phyloP scores from a whole-genome alignment of 2,329 filamentous ascomycete species.

The Epichloe bromicola region DNA sequence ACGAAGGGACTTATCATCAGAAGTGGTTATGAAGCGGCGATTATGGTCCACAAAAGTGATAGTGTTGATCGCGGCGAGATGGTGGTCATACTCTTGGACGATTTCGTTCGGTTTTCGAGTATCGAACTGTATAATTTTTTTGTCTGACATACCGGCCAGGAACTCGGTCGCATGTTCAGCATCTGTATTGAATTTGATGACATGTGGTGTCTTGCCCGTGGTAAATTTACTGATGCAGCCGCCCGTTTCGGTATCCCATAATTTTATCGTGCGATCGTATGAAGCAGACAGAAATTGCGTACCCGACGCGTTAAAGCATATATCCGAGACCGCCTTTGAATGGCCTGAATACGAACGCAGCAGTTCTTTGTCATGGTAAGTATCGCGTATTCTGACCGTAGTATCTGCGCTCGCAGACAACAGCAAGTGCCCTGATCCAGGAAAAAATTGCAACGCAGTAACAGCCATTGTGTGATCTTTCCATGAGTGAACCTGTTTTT shows the following conservation, averaged over 20 bases:
- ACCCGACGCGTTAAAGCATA: slow-evolving; percentile 73
- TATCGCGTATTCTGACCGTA: slow-evolving; percentile 88
- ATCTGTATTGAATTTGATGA: slow-evolving; percentile 83
- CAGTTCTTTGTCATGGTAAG: slow-evolving; percentile 79
- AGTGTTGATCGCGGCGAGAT: slow-evolving; percentile 94
- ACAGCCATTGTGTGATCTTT: slow-evolving; percentile 74
- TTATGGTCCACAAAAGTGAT: slow-evolving; percentile 93
- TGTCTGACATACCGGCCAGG: slow-evolving; percentile 92
- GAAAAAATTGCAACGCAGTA: slow-evolving; percentile 83
- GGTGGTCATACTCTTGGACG: slow-evolving; percentile 96
- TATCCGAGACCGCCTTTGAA: slow-evolving; percentile 77
- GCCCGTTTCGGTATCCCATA: slow-evolving; percentile 97
- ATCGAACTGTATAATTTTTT: slow-evolving; percentile 98
- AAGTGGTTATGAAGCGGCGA: slow-evolving; percentile 93
- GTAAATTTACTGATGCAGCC: slow-evolving; percentile 78
- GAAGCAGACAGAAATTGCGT: slow-evolving; percentile 81
- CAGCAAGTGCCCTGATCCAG: slow-evolving; percentile 72
- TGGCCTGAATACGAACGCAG: slow-evolving; percentile 88
- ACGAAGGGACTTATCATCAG: slow-evolving; percentile 88
- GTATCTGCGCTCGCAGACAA: slow-evolving; percentile 82
- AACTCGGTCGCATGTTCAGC: slow-evolving; percentile 73
- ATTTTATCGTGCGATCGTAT: slow-evolving; percentile 91
- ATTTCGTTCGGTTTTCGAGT: slow-evolving; percentile 63
- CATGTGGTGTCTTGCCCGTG: slow-evolving; percentile 89
- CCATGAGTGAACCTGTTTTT: slow-evolving; percentile 91